These are phyloP conservation scores for Russula abietina DNA, from an alignment of 768 basidiomycete species.

Conservation along the genomic window DNA sequence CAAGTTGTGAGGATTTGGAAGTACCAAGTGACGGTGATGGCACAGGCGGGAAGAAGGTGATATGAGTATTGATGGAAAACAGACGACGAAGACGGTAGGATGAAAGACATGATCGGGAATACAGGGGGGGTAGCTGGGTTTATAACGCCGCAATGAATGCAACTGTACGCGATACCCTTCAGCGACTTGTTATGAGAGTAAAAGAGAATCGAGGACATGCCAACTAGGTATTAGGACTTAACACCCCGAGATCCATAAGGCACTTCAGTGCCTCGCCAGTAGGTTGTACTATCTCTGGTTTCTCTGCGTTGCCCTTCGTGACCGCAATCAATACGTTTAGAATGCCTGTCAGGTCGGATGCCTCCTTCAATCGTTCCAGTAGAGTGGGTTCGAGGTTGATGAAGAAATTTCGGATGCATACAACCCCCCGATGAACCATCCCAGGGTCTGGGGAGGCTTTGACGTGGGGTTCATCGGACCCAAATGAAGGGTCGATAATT, in stretches of 20 bases:
- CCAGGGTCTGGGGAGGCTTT: conserved; percentile 42
- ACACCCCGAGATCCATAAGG: conserved; percentile 31
- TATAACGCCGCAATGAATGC: neutral
- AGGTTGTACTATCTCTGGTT: conserved; percentile 40
- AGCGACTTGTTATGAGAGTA: neutral
- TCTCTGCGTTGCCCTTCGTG: conserved; percentile 39
- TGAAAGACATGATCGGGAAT: no score
- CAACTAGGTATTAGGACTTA: conserved; percentile 8
- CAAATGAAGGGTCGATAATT: conserved; percentile 55
- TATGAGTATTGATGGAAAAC: no score
- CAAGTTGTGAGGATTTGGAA: neutral
- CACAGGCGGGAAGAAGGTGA: no score
- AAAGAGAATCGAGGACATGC: neutral
- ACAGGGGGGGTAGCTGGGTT: no score
- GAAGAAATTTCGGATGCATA: conserved; percentile 66
- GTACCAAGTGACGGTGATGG: no score
- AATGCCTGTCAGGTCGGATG: conserved; percentile 50
- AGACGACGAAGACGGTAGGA: no score
- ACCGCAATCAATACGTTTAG: conserved; percentile 46
- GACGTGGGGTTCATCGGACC: conserved; percentile 36
- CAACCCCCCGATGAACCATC: conserved; percentile 69
- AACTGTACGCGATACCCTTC: neutral
- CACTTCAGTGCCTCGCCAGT: conserved; percentile 47
- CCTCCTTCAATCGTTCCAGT: conserved; percentile 42
- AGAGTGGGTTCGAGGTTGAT: conserved; percentile 38